A percentile compares a stretch with the other conserved stretches of the same genome.
Evolutionary conservation across 108 stramenopile genomes (phyloP).

Genomic region (Aurantiochytrium sp.): DNA sequence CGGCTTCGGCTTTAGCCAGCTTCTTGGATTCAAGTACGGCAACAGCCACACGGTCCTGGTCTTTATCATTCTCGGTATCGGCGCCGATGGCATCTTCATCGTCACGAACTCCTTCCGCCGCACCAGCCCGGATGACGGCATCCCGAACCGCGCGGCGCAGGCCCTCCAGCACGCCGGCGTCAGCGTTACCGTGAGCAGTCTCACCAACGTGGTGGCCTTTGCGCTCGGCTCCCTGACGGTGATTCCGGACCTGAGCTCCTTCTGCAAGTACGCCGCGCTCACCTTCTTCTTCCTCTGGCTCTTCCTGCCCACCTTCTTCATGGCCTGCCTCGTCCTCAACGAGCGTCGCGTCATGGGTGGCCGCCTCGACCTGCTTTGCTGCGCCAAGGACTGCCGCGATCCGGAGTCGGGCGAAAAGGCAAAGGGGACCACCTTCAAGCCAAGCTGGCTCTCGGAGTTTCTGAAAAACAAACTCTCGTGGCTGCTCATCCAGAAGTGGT

Average conservation of each 20-base stretch:
- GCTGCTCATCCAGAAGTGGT: not conserved
- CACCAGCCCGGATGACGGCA: not conserved
- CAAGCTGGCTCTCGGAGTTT: not conserved
- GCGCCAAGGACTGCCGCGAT: not conserved
- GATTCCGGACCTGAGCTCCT: conserved; percentile 27
- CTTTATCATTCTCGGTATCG: conserved; percentile 32
- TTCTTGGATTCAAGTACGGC: not conserved
- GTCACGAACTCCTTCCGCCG: not conserved
- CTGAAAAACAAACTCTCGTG: not conserved
- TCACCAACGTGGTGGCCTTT: conserved; percentile 37
- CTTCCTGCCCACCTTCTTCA: conserved; percentile 23
- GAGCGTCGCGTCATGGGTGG: not conserved
- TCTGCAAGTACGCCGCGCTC: conserved; percentile 34
- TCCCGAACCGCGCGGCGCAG: not conserved
- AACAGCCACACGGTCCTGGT: not conserved
- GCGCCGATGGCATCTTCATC: conserved; percentile 30
- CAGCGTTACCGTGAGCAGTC: conserved; percentile 18
- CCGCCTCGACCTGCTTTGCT: conserved; percentile 20
- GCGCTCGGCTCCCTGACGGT: conserved; percentile 22
- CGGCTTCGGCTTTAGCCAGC: not conserved
- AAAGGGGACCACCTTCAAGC: not conserved
- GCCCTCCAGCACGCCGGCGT: conserved; percentile 32
- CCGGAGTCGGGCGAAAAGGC: not conserved
- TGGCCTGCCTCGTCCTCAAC: conserved; percentile 16
- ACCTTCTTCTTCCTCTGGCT: conserved; percentile 21